phyloP scores from a whole-genome alignment of 2,329 filamentous ascomycete genomes.

The Hypoxylon sp. region DNA sequence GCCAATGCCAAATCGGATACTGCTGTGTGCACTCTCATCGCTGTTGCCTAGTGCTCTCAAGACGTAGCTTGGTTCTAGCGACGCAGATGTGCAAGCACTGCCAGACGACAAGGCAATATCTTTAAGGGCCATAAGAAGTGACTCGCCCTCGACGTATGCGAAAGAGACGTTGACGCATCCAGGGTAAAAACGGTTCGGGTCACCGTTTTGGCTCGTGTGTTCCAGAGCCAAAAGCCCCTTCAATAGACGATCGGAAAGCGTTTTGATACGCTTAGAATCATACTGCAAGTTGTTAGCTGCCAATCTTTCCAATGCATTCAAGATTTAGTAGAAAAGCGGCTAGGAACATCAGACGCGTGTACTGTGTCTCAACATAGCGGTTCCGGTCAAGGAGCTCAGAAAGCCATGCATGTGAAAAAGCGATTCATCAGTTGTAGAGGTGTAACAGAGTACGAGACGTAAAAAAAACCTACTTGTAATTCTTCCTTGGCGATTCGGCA shows the following conservation, averaged over 20 bases:
- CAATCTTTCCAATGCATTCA: constrained; percentile 6
- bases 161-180: constrained; percentile 99
- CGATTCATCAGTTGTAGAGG: constrained; percentile 75
- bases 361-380: constrained; percentile 69
- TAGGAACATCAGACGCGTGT: constrained; percentile 67
- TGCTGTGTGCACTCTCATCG: constrained; percentile 96
- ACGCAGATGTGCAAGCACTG: constrained; percentile 96
- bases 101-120: constrained; percentile 97
- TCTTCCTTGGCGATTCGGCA: constrained; percentile 92
- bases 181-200: constrained; percentile 83
- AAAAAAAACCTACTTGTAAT: constrained; percentile 75
- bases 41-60: constrained; percentile 93
- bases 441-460: constrained; percentile 27
- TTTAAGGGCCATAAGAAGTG: constrained; percentile 96
- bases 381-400: constrained; percentile 77
- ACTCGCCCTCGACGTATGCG: constrained; percentile 97
- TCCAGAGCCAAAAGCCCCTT: constrained; percentile 87
- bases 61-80: constrained; percentile 95
- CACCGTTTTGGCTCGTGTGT: constrained; percentile 91
- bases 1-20: constrained; percentile 96
- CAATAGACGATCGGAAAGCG: constrained; percentile 82
- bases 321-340: constrained; percentile 13
- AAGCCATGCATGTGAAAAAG: constrained; percentile 89
- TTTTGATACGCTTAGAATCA: constrained; percentile 83
- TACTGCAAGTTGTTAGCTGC: constrained; percentile 67